Percentiles rank a stretch among this genome's conserved stretches.
Conservation (phyloP, 106 monocot species). For the Allium sativum region DNA sequence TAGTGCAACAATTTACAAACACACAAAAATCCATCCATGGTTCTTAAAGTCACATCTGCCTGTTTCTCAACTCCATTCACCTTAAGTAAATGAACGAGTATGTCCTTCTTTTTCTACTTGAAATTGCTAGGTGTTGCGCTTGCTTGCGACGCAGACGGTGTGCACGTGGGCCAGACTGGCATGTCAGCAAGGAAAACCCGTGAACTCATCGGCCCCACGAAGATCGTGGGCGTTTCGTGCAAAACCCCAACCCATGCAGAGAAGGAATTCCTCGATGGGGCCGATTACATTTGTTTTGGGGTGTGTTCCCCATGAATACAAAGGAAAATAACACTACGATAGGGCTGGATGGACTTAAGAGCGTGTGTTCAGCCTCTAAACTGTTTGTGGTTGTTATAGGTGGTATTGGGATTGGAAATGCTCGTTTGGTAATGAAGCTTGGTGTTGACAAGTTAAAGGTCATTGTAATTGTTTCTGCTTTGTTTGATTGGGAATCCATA, state of each 20-base stretch:
- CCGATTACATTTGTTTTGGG: conserved; percentile 92
- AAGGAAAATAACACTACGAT: conserved; percentile 57
- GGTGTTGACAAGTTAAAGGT: conserved; percentile 50
- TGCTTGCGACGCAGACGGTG: conserved; percentile 84
- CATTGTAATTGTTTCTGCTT: conserved; percentile 84
- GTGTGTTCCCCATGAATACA: conserved; percentile 79
- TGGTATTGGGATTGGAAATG: conserved; percentile 67
- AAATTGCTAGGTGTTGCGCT: conserved; percentile 95
- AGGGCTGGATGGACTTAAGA: conserved; percentile 66
- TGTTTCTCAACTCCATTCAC: no score
- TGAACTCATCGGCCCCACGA: conserved; percentile 62
- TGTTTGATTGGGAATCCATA: conserved; percentile 61
- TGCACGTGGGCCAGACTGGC: conserved; percentile 90
- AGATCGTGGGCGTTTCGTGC: conserved; percentile 92
- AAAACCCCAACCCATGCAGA: conserved; percentile 63
- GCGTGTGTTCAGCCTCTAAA: conserved; percentile 52
- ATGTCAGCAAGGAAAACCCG: conserved; percentile 51
- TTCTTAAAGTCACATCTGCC: no score
- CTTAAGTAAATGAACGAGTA: no score
- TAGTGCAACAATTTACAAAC: no score
- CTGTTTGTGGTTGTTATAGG: conserved; percentile 91
- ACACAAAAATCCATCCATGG: no score
- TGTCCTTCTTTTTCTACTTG: no score
- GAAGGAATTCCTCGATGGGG: conserved; percentile 63
- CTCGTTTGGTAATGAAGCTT: conserved; percentile 48